Evolutionary conservation across 1,139 yeast genomes (phyloP).

Genomic region (Yamadazyma dushanensis): DNA sequence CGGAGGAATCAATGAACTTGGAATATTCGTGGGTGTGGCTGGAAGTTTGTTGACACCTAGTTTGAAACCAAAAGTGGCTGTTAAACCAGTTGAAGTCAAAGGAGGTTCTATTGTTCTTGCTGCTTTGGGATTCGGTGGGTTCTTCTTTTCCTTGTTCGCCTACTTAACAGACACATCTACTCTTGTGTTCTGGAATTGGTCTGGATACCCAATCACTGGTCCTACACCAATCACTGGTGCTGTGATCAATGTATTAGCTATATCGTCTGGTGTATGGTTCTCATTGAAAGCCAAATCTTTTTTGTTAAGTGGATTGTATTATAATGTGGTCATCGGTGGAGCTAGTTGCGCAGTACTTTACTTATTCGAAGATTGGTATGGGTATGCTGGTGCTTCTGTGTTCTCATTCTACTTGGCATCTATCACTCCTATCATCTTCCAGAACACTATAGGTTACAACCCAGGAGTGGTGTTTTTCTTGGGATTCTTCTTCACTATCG

Average conservation of each 20-base stretch:
- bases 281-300: conserved; percentile 28
- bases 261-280: conserved; percentile 54
- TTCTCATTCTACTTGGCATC: conserved; percentile 65
- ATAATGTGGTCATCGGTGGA: conserved; percentile 41
- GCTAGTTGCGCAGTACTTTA: conserved; percentile 53
- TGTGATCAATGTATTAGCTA: conserved; percentile 58
- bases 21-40: conserved; percentile 64
- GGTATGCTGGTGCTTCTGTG: conserved; percentile 72
- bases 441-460: conserved; percentile 55
- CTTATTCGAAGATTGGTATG: conserved; percentile 70
- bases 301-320: conserved; percentile 25
- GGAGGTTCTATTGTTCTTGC: conserved; percentile 50
- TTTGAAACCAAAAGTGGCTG: conserved; percentile 7
- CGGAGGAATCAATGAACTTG: conserved; percentile 83
- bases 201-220: conserved; percentile 84
- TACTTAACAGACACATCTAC: conserved; percentile 83
- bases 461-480: conserved; percentile 60
- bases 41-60: conserved; percentile 59
- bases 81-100: conserved; percentile 15
- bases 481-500: conserved; percentile 55
- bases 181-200: conserved; percentile 89
- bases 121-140: conserved; percentile 74
- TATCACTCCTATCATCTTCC: conserved; percentile 63
- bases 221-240: conserved; percentile 93
- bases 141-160: conserved; percentile 71